Evolutionary conservation across 2,329 filamentous ascomycete species (phyloP), one percentile per base, ranked within the genome.

Genomic region (Phyllosticta paracitricarpa): DNA sequence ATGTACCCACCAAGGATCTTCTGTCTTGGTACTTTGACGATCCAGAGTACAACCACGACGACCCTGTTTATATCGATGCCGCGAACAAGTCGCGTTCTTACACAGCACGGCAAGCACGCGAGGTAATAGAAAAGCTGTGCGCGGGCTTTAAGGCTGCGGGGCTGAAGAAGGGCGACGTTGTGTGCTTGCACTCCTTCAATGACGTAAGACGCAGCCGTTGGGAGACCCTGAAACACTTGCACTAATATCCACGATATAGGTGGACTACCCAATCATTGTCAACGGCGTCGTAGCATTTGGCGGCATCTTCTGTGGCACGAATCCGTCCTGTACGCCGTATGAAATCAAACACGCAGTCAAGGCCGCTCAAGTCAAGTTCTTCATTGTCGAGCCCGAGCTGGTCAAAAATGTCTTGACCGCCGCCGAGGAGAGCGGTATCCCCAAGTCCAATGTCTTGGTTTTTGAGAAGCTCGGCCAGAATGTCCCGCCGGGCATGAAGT

Each of bases 361-460:
- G 51, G 56, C 57, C 14, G 63, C 64, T 10, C 30, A 57, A 19
- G 56, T 62, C 54, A 62, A 64, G 19, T 63, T 59, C 56, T 35
- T 65, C 52, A 56, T 65, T 54, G 30, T 48, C 22, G 61, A 64
- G 35, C 64, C 63, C 14, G 61, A 61, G n/a, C 54, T 63, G 10
- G 10, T 65, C 6, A n/a, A 51, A 4, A 68, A 66, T 55, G 66
- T 69, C 2, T 59, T 71, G 6, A 65, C 67, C 59, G 69, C 69
- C 7, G 65, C 67, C 33, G 63, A 63, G 26, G 59, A 68, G 52
- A 65, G 62, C 40, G 64, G 63, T 3, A 68, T 73, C 12, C 65
- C 70, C 1, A 30, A 25, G 2, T 59, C 61, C 0, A 63, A 65
- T n/a, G 66, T 72, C 25, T 69, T 72, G 54, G 63, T 71, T 59